Base-by-base conservation (phyloP, 768 basidiomycete species). In the Suillus plorans region DNA sequence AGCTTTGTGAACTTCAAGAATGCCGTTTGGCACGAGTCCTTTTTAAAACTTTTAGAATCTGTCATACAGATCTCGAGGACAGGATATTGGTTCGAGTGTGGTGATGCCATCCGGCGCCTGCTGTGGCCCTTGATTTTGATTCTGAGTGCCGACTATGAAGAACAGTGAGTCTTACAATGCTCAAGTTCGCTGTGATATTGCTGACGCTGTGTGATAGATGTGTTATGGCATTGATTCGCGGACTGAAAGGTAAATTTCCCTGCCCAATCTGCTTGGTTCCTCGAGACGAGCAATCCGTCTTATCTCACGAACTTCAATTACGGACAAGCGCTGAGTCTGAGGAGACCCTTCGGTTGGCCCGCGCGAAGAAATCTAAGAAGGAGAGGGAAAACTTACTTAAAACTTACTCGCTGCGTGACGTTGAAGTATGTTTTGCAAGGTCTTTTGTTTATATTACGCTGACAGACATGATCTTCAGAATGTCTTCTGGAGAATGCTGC, bases 201-300 rank as follows among this genome's bases (percentile, higher is more conserved):
- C 47, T 49, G 10, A 57, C n/a, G 12, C n/a, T n/a, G n/a, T 47
- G 44, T 25, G 31, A 39, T 58, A 72, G 70, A 67, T 69, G 60
- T 37, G 22, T 69, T 22, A 71, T 72, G 68, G 36, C 69, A 5
- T 49, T 68, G 34, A 68, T 63, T 6, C 62, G 64, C n/a, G 71
- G 69, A 18, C 16, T 63, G 18, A 47, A 50, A 14, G 41, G 65
- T 5, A 60, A 44, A 10, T 63, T 39, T 16, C 71, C 70, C 0
- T 72, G 71, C 45, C 71, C 70, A 2, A 41, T 68, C 3, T 72
- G 70, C 59, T 44, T 69, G 4, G 56, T 68, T 2, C 63, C 68
- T 20, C 28, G 16, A 20, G 64, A 62, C 0, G 36, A 37, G 28
- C 61, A 42, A 37, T 31, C 39, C 18, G 4, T 49, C 47, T 49